These are phyloP conservation scores for Erodium moschatum DNA, from an alignment of 441 rosid species.

Conservation along the genomic window DNA sequence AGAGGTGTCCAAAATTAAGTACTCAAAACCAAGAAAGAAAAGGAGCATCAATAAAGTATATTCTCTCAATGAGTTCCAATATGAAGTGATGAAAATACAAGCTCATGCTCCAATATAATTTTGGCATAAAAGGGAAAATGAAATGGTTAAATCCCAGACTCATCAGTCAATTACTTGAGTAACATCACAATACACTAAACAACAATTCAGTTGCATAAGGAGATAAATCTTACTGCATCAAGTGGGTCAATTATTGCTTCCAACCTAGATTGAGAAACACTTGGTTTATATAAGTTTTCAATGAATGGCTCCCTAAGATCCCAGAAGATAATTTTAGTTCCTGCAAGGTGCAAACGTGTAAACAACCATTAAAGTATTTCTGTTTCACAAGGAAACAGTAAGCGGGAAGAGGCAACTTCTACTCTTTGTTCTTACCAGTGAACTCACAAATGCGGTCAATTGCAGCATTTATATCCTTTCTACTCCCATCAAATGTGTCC, in stretches of 20 bases:
- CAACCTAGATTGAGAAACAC: constrained; percentile 65
- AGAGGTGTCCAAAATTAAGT: neutral
- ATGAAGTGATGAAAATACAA: neutral
- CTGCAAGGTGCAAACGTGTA: constrained; percentile 35
- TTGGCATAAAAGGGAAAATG: neutral
- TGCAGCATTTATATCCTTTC: constrained; percentile 81
- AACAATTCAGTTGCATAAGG: neutral
- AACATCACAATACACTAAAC: neutral
- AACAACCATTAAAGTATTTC: constrained; percentile 15
- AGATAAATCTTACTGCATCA: constrained; percentile 46
- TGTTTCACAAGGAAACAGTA: constrained; percentile 14
- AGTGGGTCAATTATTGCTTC: constrained; percentile 78
- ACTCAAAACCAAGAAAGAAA: neutral
- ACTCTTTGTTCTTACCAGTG: constrained; percentile 45
- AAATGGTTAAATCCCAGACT: neutral
- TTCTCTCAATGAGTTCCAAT: too few species aligned
- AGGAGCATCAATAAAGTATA: too few species aligned
- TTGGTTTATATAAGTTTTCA: constrained; percentile 73
- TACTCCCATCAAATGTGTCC: constrained; percentile 75
- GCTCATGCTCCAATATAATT: neutral
- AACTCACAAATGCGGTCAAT: constrained; percentile 80
- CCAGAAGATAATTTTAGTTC: constrained; percentile 83
- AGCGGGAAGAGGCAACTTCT: constrained; percentile 8
- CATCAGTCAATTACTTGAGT: neutral
- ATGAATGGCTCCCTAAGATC: constrained; percentile 85